Evolutionary conservation across 1,139 yeast genomes (phyloP), one percentile per base, ranked within the genome.

Genomic region (Debaryomyces sp.): DNA sequence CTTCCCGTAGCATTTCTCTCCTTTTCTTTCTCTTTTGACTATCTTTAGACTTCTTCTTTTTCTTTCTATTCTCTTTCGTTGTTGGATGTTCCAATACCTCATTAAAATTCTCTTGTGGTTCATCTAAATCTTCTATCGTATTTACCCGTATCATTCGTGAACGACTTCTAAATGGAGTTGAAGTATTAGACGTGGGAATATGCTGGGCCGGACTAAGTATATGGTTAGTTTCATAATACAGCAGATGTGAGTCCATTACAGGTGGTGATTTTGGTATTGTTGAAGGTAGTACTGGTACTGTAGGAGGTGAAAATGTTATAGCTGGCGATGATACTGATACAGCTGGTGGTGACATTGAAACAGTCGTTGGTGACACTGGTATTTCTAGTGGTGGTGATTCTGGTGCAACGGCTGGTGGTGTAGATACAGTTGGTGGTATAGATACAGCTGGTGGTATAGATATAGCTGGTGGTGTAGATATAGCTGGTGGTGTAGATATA

Each of bases 41-140:
- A 40, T 40, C 43, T 22, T 21, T 40, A 17, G 36, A 29, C 7
- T 30, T 79, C 56, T 81, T 81, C 39, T 83, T 68, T 5, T 48
- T 54, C 3, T 60, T 64, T 12, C 72, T 72, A 15, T 56, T 50
- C 23, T 58, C 49, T 32, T 39, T 27, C 23, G 7, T 26, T 10
- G 10, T 15, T 7, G 30, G 6, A 18, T 3, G 8, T 15, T 13
- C 34, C 5, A 13, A 15, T 17, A 13, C 10, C 13, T 4, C 18
- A 32, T 32, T 32, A 32, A 3, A 4, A 32, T 15, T n/a, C n/a
- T 39, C 22, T 10, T 39, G 33, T 26, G 27, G 42, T 17, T 30
- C 43, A 10, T 40, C 35, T 9, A 30, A 40, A 18, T 29, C 43
- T 6, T 40, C 40, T 8, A 23, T 13, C n/a, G 40, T 37, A 6